Evolutionary conservation across 306 rosid species (phyloP).

Genomic region (Ormosia emarginata): DNA sequence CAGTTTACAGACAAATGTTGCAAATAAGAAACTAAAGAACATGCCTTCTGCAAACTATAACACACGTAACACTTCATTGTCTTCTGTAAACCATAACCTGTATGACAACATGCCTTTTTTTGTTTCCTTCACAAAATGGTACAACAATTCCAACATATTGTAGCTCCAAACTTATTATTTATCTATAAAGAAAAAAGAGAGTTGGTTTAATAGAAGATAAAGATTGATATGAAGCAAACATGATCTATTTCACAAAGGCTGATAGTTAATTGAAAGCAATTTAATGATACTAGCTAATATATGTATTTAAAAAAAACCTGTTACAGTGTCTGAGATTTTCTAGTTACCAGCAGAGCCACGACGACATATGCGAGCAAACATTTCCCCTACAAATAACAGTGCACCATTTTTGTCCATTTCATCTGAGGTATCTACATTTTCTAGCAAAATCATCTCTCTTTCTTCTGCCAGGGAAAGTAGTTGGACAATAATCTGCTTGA

Average conservation of each 20-base stretch:
- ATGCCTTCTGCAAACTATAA: background rate
- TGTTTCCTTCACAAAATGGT: background rate
- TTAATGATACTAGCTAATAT: background rate
- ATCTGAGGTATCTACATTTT: conserved; percentile 7
- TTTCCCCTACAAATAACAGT: conserved; percentile 73
- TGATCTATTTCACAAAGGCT: conserved; percentile 18
- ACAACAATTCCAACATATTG: background rate
- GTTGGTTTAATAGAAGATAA: background rate
- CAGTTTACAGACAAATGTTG: background rate
- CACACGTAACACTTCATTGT: background rate
- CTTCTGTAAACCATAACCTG: background rate
- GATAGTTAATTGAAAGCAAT: background rate
- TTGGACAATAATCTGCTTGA: conserved; percentile 72
- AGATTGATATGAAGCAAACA: conserved; percentile 6
- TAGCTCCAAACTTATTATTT: background rate
- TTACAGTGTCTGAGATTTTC: conserved; percentile 26
- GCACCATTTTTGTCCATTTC: conserved; percentile 40
- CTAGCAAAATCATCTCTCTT: conserved; percentile 26
- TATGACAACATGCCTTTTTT: background rate
- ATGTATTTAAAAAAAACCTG: background rate
- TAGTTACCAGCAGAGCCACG: conserved; percentile 92
- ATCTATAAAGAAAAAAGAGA: background rate
- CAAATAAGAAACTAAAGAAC: background rate
- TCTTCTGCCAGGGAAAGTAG: conserved; percentile 71
- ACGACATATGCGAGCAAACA: conserved; percentile 79